These are phyloP conservation scores for Eucalyptus marginata DNA, from an alignment of 345 rosid genomes.

Conservation along the genomic window DNA sequence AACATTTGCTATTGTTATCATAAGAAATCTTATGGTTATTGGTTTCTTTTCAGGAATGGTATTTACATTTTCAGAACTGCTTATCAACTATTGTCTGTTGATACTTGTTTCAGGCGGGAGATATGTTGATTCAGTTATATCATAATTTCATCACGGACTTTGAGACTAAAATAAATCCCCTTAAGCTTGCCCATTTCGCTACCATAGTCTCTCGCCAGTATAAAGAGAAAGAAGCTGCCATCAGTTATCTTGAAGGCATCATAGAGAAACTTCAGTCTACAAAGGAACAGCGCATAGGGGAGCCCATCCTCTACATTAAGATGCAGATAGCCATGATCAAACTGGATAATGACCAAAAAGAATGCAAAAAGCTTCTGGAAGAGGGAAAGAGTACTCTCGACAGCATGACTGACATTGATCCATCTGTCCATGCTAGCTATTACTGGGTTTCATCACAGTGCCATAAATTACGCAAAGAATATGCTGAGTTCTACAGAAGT, in stretches of 20 bases:
- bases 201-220: slow-evolving; percentile 87
- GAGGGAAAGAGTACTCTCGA: slow-evolving; percentile 82
- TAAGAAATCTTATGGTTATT: not conserved
- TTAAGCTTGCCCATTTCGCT: slow-evolving; percentile 96
- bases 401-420: slow-evolving; percentile 98
- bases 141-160: slow-evolving; percentile 92
- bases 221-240: slow-evolving; percentile 92
- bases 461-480: slow-evolving; percentile 73
- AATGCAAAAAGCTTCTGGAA: slow-evolving; percentile 82
- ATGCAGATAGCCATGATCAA: slow-evolving; percentile 81
- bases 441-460: slow-evolving; percentile 95
- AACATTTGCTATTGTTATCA: not conserved
- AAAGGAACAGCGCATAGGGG: slow-evolving; percentile 68
- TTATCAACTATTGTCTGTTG: not conserved
- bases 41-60: not conserved
- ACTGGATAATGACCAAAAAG: slow-evolving; percentile 88
- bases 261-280: slow-evolving; percentile 77
- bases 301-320: slow-evolving; percentile 81
- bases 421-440: slow-evolving; percentile 80
- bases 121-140: slow-evolving; percentile 81
- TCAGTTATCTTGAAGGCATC: slow-evolving; percentile 71
- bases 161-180: slow-evolving; percentile 96
- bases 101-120: slow-evolving; percentile 66
- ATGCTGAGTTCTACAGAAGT: slow-evolving; percentile 84
- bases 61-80: not conserved